Conservation (phyloP, 108 stramenopile genomes). For the Craspedostauros australis region DNA sequence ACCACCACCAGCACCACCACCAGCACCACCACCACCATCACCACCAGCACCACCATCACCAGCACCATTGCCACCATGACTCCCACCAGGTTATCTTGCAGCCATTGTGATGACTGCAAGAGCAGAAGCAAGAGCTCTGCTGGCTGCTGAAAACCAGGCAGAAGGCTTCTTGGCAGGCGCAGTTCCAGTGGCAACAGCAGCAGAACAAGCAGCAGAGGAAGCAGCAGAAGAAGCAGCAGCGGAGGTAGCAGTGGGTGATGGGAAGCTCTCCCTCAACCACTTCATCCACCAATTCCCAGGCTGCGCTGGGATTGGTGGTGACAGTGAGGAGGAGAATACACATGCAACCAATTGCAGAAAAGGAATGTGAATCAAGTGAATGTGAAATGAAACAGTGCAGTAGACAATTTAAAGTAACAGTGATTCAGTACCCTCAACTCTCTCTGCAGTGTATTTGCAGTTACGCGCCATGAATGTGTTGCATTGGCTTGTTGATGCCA, state of each 20-base stretch:
- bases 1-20: neutral
- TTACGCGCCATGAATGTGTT: too few relatives aligned
- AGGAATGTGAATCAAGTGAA: too few relatives aligned
- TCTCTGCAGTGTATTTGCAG: too few relatives aligned
- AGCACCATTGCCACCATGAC: neutral
- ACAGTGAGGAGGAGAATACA: too few relatives aligned
- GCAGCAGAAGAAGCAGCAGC: neutral
- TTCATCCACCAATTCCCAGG: neutral
- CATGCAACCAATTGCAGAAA: too few relatives aligned
- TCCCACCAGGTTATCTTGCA: neutral
- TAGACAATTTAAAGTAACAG: too few relatives aligned
- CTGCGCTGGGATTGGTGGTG: too few relatives aligned
- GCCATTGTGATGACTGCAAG: neutral
- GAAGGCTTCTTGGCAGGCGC: too few relatives aligned
- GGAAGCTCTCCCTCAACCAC: neutral
- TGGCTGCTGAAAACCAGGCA: neutral
- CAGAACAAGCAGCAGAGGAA: neutral
- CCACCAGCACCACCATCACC: constrained; percentile 1
- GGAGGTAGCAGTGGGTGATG: neutral
- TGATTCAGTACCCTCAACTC: too few relatives aligned
- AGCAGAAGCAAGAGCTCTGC: neutral
- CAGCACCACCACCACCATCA: neutral
- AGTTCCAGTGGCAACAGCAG: neutral
- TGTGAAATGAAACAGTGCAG: too few relatives aligned
- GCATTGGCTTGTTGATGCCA: too few relatives aligned